phyloP scores from a whole-genome alignment of 805 yeast genomes.

The Yamadazyma akitaensis region DNA sequence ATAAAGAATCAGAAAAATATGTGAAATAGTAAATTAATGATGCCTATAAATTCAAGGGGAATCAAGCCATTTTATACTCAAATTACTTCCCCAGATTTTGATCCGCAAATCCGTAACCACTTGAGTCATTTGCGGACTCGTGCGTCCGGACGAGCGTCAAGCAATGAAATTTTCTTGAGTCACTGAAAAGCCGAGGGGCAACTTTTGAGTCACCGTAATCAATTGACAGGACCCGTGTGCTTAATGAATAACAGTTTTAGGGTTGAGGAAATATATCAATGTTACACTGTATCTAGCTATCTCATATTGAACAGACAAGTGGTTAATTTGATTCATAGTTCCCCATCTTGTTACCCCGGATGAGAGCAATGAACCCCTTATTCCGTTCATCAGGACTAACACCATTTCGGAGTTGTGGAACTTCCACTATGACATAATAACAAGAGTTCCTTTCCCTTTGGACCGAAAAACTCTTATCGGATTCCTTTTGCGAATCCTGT shows the following conservation, averaged over 20 bases:
- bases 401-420: slow-evolving; percentile 7
- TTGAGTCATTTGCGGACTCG: slow-evolving; percentile 6
- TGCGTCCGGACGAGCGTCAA: slow-evolving; percentile 1
- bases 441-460: neutral
- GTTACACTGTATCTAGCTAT: too few relatives aligned
- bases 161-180: slow-evolving; percentile 1
- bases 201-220: neutral
- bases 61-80: slow-evolving; percentile 1
- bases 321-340: too few relatives aligned
- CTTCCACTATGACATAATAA: neutral
- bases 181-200: slow-evolving; percentile 2
- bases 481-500: neutral
- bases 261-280: too few relatives aligned
- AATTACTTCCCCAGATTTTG: slow-evolving; percentile 12
- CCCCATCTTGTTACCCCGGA: too few relatives aligned
- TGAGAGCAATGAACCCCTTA: neutral
- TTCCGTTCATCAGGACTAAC: neutral
- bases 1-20: neutral
- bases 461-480: neutral
- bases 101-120: slow-evolving; percentile 12
- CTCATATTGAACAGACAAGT: too few relatives aligned
- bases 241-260: too few relatives aligned
- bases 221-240: neutral
- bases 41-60: neutral
- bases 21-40: neutral